These are phyloP conservation scores for Calamus simplicifolius DNA, from an alignment of 176 grass and related monocot species.

Conservation along the genomic window DNA sequence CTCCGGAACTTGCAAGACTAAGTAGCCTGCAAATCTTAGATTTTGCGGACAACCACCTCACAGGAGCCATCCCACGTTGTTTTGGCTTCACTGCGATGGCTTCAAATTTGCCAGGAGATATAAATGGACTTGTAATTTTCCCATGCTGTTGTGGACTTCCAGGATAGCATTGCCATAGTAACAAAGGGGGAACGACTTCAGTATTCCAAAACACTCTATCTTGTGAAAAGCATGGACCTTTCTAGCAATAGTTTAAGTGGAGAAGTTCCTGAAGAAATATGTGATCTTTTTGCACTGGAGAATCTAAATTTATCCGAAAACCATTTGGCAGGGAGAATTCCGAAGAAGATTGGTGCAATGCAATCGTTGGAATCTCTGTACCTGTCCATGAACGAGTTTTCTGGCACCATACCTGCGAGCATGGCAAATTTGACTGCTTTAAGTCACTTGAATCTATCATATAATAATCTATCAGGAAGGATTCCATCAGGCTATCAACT, in stretches of 20 bases:
- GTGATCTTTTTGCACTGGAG: not conserved
- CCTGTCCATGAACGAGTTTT: constrained; percentile 20
- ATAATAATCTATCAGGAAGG: constrained; percentile 31
- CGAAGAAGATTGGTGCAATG: not conserved
- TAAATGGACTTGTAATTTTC: not conserved
- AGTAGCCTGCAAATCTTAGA: too few species aligned
- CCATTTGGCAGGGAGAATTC: constrained; percentile 8
- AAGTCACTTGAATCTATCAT: constrained; percentile 10
- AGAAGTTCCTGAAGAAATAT: constrained; percentile 7
- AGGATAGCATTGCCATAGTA: not conserved
- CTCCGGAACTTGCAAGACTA: too few species aligned
- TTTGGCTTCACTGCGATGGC: constrained; percentile 21
- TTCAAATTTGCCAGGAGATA: not conserved
- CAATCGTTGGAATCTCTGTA: constrained; percentile 16
- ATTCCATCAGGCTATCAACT: constrained; percentile 16
- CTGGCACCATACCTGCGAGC: constrained; percentile 9
- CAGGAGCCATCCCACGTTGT: constrained; percentile 22
- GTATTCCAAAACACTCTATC: constrained; percentile 21
- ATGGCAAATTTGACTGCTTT: constrained; percentile 3
- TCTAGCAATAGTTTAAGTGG: constrained; percentile 14
- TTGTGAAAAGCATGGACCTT: constrained; percentile 27
- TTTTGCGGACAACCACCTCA: not conserved
- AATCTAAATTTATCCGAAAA: constrained; percentile 24
- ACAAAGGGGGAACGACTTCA: not conserved
- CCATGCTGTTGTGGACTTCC: not conserved